Percentiles rank a stretch among this genome's conserved stretches.
phyloP scores from a whole-genome alignment of 2,329 filamentous ascomycete genomes.

The Venturia asperata region DNA sequence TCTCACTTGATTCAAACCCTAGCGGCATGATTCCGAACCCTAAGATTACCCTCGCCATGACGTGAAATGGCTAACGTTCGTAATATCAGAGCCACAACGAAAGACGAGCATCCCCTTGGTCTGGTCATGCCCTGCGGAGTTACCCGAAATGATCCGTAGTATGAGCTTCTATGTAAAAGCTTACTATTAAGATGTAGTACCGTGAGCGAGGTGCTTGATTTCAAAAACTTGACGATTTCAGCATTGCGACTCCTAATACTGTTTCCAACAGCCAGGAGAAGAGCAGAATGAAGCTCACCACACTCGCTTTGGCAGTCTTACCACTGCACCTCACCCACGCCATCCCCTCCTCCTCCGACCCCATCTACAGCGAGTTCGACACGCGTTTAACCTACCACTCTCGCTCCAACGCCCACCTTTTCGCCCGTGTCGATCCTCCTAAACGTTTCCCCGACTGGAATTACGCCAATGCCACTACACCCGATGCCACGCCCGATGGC shows the following conservation, averaged over 20 bases:
- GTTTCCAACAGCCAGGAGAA: background rate
- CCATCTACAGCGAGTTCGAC: background rate
- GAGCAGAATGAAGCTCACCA: slow-evolving; percentile 6
- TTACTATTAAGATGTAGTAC: background rate
- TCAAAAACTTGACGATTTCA: background rate
- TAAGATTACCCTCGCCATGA: background rate
- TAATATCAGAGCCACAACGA: background rate
- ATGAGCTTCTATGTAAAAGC: background rate
- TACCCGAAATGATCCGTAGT: too few relatives aligned
- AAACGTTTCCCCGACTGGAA: slow-evolving; percentile 10
- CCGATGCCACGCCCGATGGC: slow-evolving; percentile 12
- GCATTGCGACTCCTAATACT: background rate
- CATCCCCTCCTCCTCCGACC: background rate
- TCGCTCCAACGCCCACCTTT: background rate
- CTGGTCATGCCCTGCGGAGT: background rate
- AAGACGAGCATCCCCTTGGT: background rate
- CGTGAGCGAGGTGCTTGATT: background rate
- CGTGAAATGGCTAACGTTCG: background rate
- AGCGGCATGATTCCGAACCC: background rate
- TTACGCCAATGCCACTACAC: slow-evolving; percentile 8
- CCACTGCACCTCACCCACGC: background rate
- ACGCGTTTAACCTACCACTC: background rate
- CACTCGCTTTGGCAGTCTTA: background rate
- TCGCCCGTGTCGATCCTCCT: background rate
- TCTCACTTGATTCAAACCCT: too few relatives aligned